Base-by-base conservation (phyloP, 2,329 filamentous ascomycete genomes). In the Davidsoniella virescens region DNA sequence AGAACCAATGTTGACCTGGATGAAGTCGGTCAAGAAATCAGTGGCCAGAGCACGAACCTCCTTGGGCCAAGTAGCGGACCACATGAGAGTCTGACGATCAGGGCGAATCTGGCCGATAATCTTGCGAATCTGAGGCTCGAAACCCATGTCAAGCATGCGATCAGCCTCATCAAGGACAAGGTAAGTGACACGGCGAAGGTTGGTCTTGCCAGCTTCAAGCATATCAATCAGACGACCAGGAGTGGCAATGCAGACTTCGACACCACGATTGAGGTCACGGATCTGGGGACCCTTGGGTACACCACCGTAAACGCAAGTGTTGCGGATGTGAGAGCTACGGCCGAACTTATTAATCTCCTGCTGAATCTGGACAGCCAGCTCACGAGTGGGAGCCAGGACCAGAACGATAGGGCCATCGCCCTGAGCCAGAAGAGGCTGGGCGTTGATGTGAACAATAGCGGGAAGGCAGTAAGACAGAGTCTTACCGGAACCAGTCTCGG, bases 61-160 rank as follows among this genome's bases (percentile, higher is more conserved):
- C 76, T 95, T 95, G 62, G 92, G 92, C 88, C 92, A 98, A 5
- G 92, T 98, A 59, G 92, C 92, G 54, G 92, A 98, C 87, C 90
- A 98, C 87, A 98, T 94, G 73, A 92, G 92, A 55, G 92, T 98
- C 68, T 98, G 92, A 75, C 92, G 83, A 65, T 98, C 92, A 49
- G 92, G 92, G 59, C 92, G 87, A 67, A 96, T 96, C 71, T 98
- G 92, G 56, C 84, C 77, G 59, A 98, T 88, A 58, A 98, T 96
- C 74, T 96, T 96, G 72, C 92, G 87, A 61, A 98, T 96, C 67
- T 96, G 92, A 58, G 92, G 92, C 71, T 98, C 92, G 70, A 98
- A 96, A 79, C 92, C 92, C 92, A 98, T 98, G 71, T 98, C 92
- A 65, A 98, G 76, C 92, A 98, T 98, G 63, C 92, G 90, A 70